Conservation (phyloP, 2,329 filamentous ascomycete species). For the Pleomassaria siparia region DNA sequence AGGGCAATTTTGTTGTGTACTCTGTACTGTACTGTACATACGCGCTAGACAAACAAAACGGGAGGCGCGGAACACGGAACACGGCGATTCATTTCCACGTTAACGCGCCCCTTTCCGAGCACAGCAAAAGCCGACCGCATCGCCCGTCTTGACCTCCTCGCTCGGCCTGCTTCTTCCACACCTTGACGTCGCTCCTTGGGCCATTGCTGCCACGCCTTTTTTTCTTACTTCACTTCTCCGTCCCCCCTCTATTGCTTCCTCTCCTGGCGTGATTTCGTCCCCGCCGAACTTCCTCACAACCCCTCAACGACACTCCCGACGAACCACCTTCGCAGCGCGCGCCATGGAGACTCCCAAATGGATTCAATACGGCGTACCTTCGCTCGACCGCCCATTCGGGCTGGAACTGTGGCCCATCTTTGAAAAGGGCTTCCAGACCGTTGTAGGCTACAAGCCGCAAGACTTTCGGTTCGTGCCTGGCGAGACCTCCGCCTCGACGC, state of each 20-base stretch:
- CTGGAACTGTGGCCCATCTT: slow-evolving; percentile 93
- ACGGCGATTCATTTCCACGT: slow-evolving; percentile 30
- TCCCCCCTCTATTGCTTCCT: neutral
- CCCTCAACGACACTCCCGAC: neutral
- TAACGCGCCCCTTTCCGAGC: slow-evolving; percentile 39
- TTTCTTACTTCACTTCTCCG: slow-evolving; percentile 1
- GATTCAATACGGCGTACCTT: slow-evolving; percentile 62
- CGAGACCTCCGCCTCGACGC: slow-evolving; percentile 84
- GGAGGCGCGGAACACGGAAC: slow-evolving; percentile 33
- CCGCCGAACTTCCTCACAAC: neutral
- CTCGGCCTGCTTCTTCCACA: slow-evolving; percentile 12
- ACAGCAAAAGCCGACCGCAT: slow-evolving; percentile 23
- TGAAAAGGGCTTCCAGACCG: slow-evolving; percentile 76
- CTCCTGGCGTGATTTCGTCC: neutral
- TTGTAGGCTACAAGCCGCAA: slow-evolving; percentile 79
- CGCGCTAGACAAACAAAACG: too few species aligned
- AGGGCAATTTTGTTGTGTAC: slow-evolving; percentile 3
- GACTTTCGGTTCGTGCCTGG: slow-evolving; percentile 84
- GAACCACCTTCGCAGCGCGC: slow-evolving; percentile 7
- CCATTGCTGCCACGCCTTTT: slow-evolving; percentile 18
- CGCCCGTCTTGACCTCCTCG: neutral
- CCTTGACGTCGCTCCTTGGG: slow-evolving; percentile 41
- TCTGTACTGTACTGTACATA: too few species aligned
- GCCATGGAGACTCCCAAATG: slow-evolving; percentile 57
- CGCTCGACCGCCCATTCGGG: slow-evolving; percentile 89